Conservation (phyloP, 2,329 filamentous ascomycete species). For the Epichloe sibirici region DNA sequence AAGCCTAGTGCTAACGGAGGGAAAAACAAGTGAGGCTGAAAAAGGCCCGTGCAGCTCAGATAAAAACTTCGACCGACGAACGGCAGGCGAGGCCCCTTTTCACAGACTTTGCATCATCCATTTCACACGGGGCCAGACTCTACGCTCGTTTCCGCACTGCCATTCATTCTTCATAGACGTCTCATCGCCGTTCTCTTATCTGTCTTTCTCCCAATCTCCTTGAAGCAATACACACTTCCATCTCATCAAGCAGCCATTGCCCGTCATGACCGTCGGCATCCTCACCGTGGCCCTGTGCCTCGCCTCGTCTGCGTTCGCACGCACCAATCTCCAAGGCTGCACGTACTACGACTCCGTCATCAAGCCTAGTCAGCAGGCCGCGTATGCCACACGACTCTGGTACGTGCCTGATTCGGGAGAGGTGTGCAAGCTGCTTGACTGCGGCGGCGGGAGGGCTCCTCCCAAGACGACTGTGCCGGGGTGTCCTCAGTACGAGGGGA, state of each 20-base stretch:
- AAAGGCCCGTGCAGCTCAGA: not conserved
- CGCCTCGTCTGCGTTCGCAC: conserved; percentile 24
- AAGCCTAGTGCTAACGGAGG: not conserved
- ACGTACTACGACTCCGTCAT: conserved; percentile 24
- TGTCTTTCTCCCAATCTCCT: too few relatives aligned
- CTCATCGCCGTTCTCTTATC: too few relatives aligned
- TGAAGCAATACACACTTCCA: too few relatives aligned
- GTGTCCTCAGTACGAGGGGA: conserved; percentile 43
- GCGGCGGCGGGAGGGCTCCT: conserved; percentile 53
- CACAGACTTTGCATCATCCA: not conserved
- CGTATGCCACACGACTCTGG: conserved; percentile 38
- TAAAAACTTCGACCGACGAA: not conserved
- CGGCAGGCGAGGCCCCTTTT: not conserved
- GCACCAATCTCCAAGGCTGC: conserved; percentile 35
- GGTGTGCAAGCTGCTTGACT: conserved; percentile 52
- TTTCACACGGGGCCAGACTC: too few relatives aligned
- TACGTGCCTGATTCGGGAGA: conserved; percentile 50
- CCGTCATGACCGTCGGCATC: conserved; percentile 15
- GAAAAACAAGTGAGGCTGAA: not conserved
- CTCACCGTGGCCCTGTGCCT: conserved; percentile 17
- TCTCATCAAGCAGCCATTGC: not conserved
- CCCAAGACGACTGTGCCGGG: conserved; percentile 52
- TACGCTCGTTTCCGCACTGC: too few relatives aligned
- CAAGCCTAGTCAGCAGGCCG: conserved; percentile 14
- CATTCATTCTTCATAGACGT: too few relatives aligned